phyloP scores from a whole-genome alignment of 2,329 filamentous ascomycete species.

The Geoglossum cookeanum region DNA sequence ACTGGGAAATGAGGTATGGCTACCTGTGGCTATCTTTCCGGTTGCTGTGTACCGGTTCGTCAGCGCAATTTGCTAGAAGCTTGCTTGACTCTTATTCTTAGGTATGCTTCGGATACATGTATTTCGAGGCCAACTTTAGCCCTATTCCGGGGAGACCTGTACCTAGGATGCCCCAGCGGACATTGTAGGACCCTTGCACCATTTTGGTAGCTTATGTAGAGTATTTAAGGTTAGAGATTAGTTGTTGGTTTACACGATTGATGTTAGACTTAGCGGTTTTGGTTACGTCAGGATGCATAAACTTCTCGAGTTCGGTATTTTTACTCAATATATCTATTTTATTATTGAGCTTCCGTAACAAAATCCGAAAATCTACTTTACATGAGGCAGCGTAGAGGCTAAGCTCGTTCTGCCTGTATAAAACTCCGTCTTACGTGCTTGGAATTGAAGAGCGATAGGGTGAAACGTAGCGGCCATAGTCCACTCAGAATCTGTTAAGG shows the following conservation, averaged over 20 bases:
- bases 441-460: not conserved
- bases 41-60: slow-evolving; percentile 18
- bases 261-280: no score
- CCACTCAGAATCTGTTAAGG: not conserved
- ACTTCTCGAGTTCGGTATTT: no score
- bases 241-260: no score
- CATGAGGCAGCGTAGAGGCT: not conserved
- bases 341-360: not conserved
- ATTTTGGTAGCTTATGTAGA: not conserved
- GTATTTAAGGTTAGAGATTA: not conserved
- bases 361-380: not conserved
- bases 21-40: slow-evolving; percentile 23
- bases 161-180: not conserved
- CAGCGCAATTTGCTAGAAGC: not conserved
- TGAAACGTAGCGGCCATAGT: not conserved
- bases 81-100: not conserved
- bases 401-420: not conserved
- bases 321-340: no score
- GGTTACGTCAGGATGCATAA: no score
- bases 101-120: not conserved
- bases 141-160: not conserved
- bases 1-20: slow-evolving; percentile 2
- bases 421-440: not conserved
- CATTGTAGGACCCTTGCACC: not conserved
- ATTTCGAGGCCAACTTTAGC: not conserved